Base-by-base conservation (phyloP, 257 asterid genomes). In the Lantana camara region DNA sequence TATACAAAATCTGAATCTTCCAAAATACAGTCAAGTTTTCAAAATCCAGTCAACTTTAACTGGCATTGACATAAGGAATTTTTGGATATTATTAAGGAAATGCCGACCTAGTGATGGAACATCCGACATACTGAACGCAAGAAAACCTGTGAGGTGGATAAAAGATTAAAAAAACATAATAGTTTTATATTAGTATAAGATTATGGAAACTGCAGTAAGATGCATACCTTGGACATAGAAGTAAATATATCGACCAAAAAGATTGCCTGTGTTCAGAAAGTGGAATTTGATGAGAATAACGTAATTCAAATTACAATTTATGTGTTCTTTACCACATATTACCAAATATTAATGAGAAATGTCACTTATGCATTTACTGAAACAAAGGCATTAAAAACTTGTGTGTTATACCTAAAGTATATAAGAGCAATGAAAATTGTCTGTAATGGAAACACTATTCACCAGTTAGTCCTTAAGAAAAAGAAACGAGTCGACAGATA, bases 91-190 rank as follows among this genome's bases (percentile, higher is more conserved):
- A 66, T 64, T 27, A 27, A 27, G 66, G 64, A 67, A 61, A 57
- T 45, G 34, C 70, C 37, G 60, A 90, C 99, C 98, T 91, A 98
- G 60, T 87, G 94, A 78, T 94, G 99, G 77, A 91, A 88, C 99
- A 94, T 94, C 64, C 98, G 87, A 72, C 99, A 94, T 47, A 79
- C 95, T 38, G 98, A 94, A 38, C 99, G 97, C 86, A 98, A 94
- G 76, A 94, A 91, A 63, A 94, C 98, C 99, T 94, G 85, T 72
- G 79, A 21, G 23, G 52, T 2, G 41, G 61, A 57, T 37, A 15
- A 52, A n/a, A 60, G 60, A 51, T 35, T 42, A 56, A 45, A 77
- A 42, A 63, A 71, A 66, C 27, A 27, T 42, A 48, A 52, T n/a
- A n/a, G n/a, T n/a, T n/a, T n/a, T n/a, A n/a, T 59, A 14, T 9